Conservation (phyloP, 176 grass and related monocot genomes). For the Pontederia paniculata region DNA sequence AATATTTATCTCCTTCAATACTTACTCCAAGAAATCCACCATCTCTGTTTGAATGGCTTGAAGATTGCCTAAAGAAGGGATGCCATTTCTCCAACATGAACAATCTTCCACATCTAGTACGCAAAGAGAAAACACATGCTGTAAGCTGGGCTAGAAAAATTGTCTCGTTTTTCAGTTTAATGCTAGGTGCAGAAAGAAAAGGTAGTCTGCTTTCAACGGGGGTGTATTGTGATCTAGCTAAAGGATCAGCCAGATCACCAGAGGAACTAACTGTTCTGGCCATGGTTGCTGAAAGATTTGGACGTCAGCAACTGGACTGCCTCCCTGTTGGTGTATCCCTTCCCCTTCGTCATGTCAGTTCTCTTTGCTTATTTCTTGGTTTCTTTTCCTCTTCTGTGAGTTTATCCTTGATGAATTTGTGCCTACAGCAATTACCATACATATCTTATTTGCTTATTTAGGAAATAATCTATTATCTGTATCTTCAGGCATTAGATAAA, state of each 20-base stretch:
- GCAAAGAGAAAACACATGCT: slow-evolving; percentile 50
- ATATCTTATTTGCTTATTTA: not conserved
- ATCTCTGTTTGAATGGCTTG: slow-evolving; percentile 74
- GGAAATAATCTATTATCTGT: not conserved
- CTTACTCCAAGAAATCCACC: slow-evolving; percentile 45
- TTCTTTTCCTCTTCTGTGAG: slow-evolving; percentile 4
- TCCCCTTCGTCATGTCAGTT: slow-evolving; percentile 74
- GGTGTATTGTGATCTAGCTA: slow-evolving; percentile 83
- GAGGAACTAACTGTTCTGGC: slow-evolving; percentile 77
- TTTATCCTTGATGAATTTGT: not conserved
- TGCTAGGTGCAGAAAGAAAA: slow-evolving; percentile 78
- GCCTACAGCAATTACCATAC: slow-evolving; percentile 1
- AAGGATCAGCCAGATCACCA: slow-evolving; percentile 55
- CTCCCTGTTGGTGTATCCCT: slow-evolving; percentile 88
- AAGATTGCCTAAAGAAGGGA: slow-evolving; percentile 50
- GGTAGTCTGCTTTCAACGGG: slow-evolving; percentile 66
- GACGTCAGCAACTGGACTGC: slow-evolving; percentile 66
- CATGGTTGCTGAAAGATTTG: slow-evolving; percentile 94
- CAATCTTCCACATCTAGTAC: slow-evolving; percentile 63
- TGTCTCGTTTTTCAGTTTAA: slow-evolving; percentile 78
- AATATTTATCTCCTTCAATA: slow-evolving; percentile 26
- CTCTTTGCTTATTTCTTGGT: not conserved
- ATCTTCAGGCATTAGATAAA: slow-evolving; percentile 64
- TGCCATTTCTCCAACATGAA: slow-evolving; percentile 30
- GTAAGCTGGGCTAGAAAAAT: slow-evolving; percentile 83